These are phyloP conservation scores for Trichoderma sp. DNA, from an alignment of 2,329 filamentous ascomycete genomes.

Conservation along the genomic window DNA sequence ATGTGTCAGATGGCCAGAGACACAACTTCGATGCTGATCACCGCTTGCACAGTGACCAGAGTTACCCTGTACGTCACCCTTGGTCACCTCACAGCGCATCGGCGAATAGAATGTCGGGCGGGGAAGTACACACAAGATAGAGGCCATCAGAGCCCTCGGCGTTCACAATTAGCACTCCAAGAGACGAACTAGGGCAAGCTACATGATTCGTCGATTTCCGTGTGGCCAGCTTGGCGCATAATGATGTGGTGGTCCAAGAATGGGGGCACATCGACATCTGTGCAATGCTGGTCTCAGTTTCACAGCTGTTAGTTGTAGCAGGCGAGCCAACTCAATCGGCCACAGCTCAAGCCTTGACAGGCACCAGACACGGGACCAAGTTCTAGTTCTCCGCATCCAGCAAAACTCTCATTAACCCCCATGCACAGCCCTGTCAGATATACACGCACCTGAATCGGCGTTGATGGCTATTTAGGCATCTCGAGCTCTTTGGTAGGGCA, in stretches of 20 bases:
- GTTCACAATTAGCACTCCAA: not conserved
- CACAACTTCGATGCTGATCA: not conserved
- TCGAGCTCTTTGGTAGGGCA: not conserved
- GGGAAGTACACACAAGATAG: not conserved
- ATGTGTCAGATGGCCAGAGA: not conserved
- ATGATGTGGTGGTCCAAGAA: not conserved
- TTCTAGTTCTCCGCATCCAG: not conserved
- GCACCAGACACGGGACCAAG: not conserved
- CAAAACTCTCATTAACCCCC: not conserved
- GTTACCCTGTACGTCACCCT: not conserved
- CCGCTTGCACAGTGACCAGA: no score
- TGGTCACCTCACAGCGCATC: not conserved
- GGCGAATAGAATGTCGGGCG: not conserved
- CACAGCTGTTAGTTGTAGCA: not conserved
- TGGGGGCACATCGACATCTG: not conserved
- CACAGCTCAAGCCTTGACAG: not conserved
- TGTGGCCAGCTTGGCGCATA: not conserved
- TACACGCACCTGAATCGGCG: not conserved
- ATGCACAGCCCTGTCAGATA: not conserved
- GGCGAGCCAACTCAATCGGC: not conserved
- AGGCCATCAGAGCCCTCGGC: not conserved
- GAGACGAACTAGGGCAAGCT: not conserved
- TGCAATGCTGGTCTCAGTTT: not conserved
- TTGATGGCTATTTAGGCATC: not conserved
- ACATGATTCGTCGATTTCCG: not conserved